These are phyloP conservation scores for Zychaea mexicana DNA, from an alignment of 371 early-diverging fungal genomes.

Conservation along the genomic window DNA sequence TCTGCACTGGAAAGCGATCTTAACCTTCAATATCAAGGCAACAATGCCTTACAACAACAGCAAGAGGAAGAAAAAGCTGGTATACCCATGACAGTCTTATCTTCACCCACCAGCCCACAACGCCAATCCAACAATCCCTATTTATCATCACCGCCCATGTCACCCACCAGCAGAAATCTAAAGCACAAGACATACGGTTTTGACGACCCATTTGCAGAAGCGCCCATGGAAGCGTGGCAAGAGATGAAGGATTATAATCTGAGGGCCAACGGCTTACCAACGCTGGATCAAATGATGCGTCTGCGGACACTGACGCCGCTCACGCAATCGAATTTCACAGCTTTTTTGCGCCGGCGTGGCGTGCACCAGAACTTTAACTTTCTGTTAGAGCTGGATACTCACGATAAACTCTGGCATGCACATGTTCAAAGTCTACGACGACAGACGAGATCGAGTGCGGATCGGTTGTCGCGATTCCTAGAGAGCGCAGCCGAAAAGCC, in stretches of 20 bases:
- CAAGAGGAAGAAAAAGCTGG: constrained; percentile 33
- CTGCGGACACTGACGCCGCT: constrained; percentile 40
- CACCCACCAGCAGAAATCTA: constrained; percentile 6
- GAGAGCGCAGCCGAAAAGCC: constrained; percentile 10
- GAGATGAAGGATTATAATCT: constrained; percentile 54
- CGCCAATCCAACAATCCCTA: constrained; percentile 38
- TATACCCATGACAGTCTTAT: constrained; percentile 35
- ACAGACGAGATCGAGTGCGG: constrained; percentile 21
- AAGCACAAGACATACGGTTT: constrained; percentile 42
- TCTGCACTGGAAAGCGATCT: constrained; percentile 43
- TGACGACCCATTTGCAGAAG: constrained; percentile 43
- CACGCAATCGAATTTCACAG: constrained; percentile 40
- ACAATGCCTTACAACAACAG: background rate
- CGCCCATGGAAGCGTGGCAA: constrained; percentile 55
- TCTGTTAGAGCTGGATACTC: constrained; percentile 46
- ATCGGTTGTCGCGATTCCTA: constrained; percentile 32
- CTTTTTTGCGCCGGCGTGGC: constrained; percentile 36
- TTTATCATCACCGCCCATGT: constrained; percentile 6
- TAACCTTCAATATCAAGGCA: constrained; percentile 18
- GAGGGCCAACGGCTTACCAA: constrained; percentile 48
- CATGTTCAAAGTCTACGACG: constrained; percentile 31
- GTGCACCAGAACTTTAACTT: constrained; percentile 50
- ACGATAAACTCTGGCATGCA: constrained; percentile 50
- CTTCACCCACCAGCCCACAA: constrained; percentile 5
- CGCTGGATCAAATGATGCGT: constrained; percentile 53